Percentiles rank a stretch among this genome's conserved stretches.
Conservation (phyloP, 345 rosid genomes). For the Brassica carinata region DNA sequence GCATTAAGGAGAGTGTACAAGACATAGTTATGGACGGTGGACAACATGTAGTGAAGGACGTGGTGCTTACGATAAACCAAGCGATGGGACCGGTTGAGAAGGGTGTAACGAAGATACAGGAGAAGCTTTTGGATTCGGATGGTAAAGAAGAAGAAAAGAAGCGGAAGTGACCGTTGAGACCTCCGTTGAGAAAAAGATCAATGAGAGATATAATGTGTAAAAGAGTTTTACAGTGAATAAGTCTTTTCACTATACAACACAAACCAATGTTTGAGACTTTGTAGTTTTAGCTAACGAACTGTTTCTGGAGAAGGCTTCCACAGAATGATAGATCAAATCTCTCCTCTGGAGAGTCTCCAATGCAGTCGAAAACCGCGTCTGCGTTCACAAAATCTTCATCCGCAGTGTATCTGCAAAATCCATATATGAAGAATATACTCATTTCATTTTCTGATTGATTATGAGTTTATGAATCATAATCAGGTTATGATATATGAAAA, state of each 20-base stretch:
- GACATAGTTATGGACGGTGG: constrained; percentile 85
- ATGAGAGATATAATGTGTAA: neutral
- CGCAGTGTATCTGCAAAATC: constrained; percentile 69
- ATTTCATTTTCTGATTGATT: neutral
- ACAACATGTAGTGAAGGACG: constrained; percentile 72
- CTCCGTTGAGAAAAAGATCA: constrained; percentile 9
- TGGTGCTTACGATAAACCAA: constrained; percentile 82
- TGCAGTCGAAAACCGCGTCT: constrained; percentile 87
- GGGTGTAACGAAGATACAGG: constrained; percentile 83
- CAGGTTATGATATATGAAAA: neutral
- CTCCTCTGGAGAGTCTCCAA: constrained; percentile 96
- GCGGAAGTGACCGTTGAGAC: constrained; percentile 46
- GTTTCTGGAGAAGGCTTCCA: constrained; percentile 78
- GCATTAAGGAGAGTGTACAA: constrained; percentile 77
- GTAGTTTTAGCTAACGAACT: constrained; percentile 53
- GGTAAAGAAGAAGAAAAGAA: constrained; percentile 42
- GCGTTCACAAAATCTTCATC: constrained; percentile 87
- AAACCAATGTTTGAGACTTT: constrained; percentile 1
- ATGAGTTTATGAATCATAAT: neutral
- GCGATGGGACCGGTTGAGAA: constrained; percentile 86
- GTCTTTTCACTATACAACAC: neutral
- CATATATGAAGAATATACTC: neutral
- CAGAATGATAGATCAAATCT: constrained; percentile 80
- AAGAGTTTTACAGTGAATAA: neutral
- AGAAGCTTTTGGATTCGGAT: constrained; percentile 39